Evolutionary conservation across 2,329 filamentous ascomycete genomes (phyloP).

Genomic region (Xylaria arbuscula): DNA sequence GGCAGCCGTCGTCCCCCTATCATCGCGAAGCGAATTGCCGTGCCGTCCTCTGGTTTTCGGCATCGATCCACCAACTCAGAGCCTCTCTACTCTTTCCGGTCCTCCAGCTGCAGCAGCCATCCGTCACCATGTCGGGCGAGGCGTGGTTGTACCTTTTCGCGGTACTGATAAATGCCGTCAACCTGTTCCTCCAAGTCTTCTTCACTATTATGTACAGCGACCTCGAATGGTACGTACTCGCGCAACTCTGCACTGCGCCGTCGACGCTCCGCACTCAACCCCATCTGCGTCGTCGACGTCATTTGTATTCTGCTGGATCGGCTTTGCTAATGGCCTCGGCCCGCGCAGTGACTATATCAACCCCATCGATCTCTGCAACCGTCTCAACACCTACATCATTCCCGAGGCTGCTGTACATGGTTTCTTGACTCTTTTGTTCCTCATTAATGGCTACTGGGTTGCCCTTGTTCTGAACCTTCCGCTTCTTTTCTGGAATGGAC

Average conservation of each 20-base stretch:
- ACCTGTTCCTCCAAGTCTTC: constrained; percentile 99
- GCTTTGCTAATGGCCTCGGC: constrained; percentile 26
- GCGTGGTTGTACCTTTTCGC: constrained; percentile 98
- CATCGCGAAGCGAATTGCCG: not conserved
- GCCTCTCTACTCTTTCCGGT: constrained; percentile 3
- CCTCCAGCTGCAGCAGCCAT: constrained; percentile 32
- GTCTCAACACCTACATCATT: constrained; percentile 99
- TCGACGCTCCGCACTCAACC: constrained; percentile 34
- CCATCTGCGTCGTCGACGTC: constrained; percentile 38
- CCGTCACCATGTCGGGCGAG: constrained; percentile 85
- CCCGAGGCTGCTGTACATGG: constrained; percentile 98
- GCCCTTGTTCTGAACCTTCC: constrained; percentile 92
- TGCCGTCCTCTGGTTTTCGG: not conserved
- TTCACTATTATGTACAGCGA: constrained; percentile 99
- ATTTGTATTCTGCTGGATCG: constrained; percentile 32
- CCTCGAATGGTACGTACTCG: constrained; percentile 86
- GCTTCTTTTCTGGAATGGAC: constrained; percentile 90
- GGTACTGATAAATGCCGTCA: constrained; percentile 99
- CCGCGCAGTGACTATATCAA: constrained; percentile 93
- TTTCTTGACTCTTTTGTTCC: constrained; percentile 93
- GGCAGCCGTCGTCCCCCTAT: not conserved
- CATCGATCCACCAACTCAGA: constrained; percentile 19
- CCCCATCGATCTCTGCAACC: constrained; percentile 99
- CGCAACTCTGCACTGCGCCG: constrained; percentile 17
- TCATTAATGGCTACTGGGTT: constrained; percentile 99